Evolutionary conservation across 164 flowering plant genomes (phyloP).

Genomic region (Hamamelis virginiana): DNA sequence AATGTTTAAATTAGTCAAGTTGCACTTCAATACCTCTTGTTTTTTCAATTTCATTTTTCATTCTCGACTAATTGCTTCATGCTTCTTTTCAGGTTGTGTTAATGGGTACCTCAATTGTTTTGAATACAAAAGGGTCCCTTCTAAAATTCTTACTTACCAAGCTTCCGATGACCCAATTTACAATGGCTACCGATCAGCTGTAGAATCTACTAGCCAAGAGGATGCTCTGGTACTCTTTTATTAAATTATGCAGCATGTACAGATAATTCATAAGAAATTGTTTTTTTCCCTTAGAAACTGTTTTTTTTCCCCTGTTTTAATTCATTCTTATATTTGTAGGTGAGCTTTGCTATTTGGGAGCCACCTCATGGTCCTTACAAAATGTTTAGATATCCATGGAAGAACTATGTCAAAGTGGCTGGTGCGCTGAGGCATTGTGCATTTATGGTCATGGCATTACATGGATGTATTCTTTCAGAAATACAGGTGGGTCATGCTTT

Average conservation of each 20-base stretch:
- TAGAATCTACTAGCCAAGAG: constrained; percentile 52
- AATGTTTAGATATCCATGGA: constrained; percentile 79
- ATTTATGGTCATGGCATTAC: constrained; percentile 94
- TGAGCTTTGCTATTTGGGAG: constrained; percentile 89
- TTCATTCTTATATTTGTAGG: constrained; percentile 38
- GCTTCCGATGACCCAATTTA: constrained; percentile 48
- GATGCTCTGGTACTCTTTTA: constrained; percentile 32
- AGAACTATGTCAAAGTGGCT: constrained; percentile 64
- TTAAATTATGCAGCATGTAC: neutral
- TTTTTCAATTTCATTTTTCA: neutral
- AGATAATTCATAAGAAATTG: neutral
- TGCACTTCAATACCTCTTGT: neutral
- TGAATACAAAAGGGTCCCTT: constrained; percentile 45
- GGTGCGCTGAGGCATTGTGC: constrained; percentile 95
- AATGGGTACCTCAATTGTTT: constrained; percentile 39
- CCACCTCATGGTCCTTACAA: constrained; percentile 94
- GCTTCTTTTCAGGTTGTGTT: constrained; percentile 39
- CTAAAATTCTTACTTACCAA: constrained; percentile 48
- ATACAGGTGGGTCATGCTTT: constrained; percentile 67
- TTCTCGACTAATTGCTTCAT: constrained; percentile 2
- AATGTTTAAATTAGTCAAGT: neutral
- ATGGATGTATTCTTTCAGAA: constrained; percentile 92
- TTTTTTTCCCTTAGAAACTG: too few relatives aligned
- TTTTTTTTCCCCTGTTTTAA: neutral
- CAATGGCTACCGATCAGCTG: constrained; percentile 47